Evolutionary conservation across 202 grass and related monocot species (phyloP).

Genomic region (Saccharum hybrid): DNA sequence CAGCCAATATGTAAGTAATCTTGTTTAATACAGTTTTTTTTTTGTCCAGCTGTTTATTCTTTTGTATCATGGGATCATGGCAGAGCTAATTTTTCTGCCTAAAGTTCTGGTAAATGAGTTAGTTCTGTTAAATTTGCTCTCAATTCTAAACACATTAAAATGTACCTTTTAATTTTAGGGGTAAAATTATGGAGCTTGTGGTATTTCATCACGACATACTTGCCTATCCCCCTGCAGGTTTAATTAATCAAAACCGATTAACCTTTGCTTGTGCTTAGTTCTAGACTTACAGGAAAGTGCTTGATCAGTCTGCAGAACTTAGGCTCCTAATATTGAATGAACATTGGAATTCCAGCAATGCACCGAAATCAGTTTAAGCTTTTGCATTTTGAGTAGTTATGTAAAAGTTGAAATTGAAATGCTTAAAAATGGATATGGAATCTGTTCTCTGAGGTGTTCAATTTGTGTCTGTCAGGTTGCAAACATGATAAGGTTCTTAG

Average conservation of each 20-base stretch:
- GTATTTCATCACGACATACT: background rate
- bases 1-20: constrained; percentile 88
- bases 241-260: background rate
- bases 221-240: background rate
- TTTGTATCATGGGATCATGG: background rate
- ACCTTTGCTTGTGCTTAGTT: background rate
- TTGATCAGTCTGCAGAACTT: background rate
- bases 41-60: background rate
- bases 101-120: background rate
- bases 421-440: background rate
- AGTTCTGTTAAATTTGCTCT: background rate
- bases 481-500: constrained; percentile 96
- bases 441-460: background rate
- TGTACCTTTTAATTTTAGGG: background rate
- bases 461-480: constrained; percentile 64
- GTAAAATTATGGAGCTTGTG: background rate
- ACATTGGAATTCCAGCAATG: background rate
- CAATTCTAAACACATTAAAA: background rate
- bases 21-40: background rate
- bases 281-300: background rate
- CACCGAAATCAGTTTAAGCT: background rate
- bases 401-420: background rate
- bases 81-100: background rate
- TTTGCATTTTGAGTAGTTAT: background rate
- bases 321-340: background rate